Evolutionary conservation across 108 stramenopile genomes (phyloP).

Genomic region (Nitzschia palea): DNA sequence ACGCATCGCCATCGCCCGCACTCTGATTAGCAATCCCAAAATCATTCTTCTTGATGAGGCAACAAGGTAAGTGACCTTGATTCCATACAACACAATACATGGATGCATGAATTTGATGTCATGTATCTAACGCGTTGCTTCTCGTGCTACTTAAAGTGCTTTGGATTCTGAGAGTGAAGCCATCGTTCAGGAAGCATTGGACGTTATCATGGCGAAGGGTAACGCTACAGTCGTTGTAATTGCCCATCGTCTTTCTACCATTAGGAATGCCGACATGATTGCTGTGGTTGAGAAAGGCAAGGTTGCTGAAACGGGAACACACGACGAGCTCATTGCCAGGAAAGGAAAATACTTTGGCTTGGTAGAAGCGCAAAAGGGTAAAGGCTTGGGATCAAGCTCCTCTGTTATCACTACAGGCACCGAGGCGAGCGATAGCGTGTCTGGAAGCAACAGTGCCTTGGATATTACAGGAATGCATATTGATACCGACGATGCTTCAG

Average conservation of each 20-base stretch:
- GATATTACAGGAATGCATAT: not conserved
- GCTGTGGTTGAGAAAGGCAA: slow-evolving; percentile 74
- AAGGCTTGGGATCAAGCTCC: not conserved
- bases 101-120: too few species aligned
- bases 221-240: slow-evolving; percentile 78
- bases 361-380: slow-evolving; percentile 42
- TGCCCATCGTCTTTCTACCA: slow-evolving; percentile 90
- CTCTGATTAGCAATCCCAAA: slow-evolving; percentile 61
- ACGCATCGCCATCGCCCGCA: slow-evolving; percentile 81
- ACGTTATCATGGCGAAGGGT: slow-evolving; percentile 42
- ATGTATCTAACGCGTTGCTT: too few species aligned
- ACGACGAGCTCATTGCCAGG: slow-evolving; percentile 71
- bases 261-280: slow-evolving; percentile 88
- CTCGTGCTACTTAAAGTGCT: slow-evolving; percentile 47
- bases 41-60: slow-evolving; percentile 71
- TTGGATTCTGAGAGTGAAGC: slow-evolving; percentile 77
- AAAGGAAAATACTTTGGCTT: slow-evolving; percentile 38
- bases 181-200: slow-evolving; percentile 81
- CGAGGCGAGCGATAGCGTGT: slow-evolving; percentile 3
- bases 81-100: too few species aligned
- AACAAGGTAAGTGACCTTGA: slow-evolving; percentile 61
- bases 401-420: slow-evolving; percentile 1
- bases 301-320: slow-evolving; percentile 90
- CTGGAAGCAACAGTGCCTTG: slow-evolving; percentile 1
- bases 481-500: too few species aligned